These are phyloP conservation scores for Penicillium sp. DNA, from an alignment of 2,329 filamentous ascomycete genomes.

Conservation along the genomic window DNA sequence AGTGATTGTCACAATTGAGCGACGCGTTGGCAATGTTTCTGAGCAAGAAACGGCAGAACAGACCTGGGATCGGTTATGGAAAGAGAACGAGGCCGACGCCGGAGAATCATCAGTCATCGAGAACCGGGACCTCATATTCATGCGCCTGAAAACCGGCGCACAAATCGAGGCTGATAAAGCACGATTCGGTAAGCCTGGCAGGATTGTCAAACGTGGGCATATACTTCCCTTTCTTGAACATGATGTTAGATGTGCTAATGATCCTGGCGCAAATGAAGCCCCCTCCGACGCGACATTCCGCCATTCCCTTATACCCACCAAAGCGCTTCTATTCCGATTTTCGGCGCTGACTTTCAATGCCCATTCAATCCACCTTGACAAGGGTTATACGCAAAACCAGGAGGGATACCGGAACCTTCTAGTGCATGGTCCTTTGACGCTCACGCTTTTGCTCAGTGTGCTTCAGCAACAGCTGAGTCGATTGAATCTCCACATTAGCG, in stretches of 20 bases:
- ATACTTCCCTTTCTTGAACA: constrained; percentile 11
- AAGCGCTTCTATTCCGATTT: constrained; percentile 79
- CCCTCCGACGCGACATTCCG: constrained; percentile 54
- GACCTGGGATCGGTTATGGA: constrained; percentile 46
- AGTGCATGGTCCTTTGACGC: constrained; percentile 81
- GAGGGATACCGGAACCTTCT: constrained; percentile 76
- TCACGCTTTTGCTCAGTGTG: constrained; percentile 72
- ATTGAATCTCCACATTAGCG: constrained; percentile 45
- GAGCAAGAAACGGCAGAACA: constrained; percentile 36
- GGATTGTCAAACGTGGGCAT: constrained; percentile 39
- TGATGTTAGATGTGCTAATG: constrained; percentile 14
- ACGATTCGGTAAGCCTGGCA: constrained; percentile 24
- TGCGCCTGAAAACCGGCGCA: constrained; percentile 52
- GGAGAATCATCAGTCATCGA: constrained; percentile 54
- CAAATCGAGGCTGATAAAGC: constrained; percentile 29
- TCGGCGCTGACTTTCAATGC: constrained; percentile 90
- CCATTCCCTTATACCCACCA: constrained; percentile 64
- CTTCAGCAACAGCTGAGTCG: constrained; percentile 56
- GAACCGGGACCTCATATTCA: constrained; percentile 62
- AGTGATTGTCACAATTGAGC: constrained; percentile 61
- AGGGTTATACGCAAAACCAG: constrained; percentile 62
- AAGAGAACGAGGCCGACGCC: constrained; percentile 42
- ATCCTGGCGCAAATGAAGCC: constrained; percentile 36
- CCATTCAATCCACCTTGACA: constrained; percentile 85
- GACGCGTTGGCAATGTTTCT: constrained; percentile 47